Base-by-base conservation (phyloP, 768 basidiomycete species). In the Naganishia kalamii region DNA sequence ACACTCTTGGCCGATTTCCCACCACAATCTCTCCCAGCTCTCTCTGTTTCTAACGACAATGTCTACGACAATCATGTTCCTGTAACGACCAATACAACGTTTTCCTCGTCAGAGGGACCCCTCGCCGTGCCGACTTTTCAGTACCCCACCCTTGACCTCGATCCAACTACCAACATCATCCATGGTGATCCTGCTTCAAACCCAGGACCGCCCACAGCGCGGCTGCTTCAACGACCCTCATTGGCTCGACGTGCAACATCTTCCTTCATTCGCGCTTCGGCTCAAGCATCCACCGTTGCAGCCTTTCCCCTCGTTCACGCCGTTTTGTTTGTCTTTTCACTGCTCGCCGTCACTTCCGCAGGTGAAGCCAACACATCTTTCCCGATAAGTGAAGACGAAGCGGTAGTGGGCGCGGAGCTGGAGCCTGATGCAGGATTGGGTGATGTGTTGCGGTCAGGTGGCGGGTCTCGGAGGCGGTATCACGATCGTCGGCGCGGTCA, bases 391-490 rank as follows among this genome's bases (percentile, higher is more conserved):
- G 51, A 21, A 11, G 30, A 52, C 33, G 29, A 52, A 35, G 21
- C n/a, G 25, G 33, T 19, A 35, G 10, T 11, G 43, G 13, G 3
- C 12, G 35, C 3, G 3, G 19, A 19, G 19, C 35, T 37, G 52
- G 52, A 54, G 27, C 54, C 54, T 7, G 54, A 57, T 57, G 54
- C 54, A 8, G 54, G 54, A 12, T 37, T 57, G 54, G 54, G 54
- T 6, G 54, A 41, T 37, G 54, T 33, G 54, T 37, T 57, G 54
- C 54, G 54, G 11, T 57, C 54, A 12, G 21, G 37, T 37, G 37
- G 54, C 11, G 40, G 33, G 17, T 52, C 51, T n/a, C 15, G 54
- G 23, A 33, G 54, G 37, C 54, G 23, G 35, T 57, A 57, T 37
- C 54, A 33, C 19, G 43, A n/a, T 23, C 54, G 54, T 37, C 54